Conservation (phyloP, 2,329 filamentous ascomycete genomes). For the Erysiphe pulchra region DNA sequence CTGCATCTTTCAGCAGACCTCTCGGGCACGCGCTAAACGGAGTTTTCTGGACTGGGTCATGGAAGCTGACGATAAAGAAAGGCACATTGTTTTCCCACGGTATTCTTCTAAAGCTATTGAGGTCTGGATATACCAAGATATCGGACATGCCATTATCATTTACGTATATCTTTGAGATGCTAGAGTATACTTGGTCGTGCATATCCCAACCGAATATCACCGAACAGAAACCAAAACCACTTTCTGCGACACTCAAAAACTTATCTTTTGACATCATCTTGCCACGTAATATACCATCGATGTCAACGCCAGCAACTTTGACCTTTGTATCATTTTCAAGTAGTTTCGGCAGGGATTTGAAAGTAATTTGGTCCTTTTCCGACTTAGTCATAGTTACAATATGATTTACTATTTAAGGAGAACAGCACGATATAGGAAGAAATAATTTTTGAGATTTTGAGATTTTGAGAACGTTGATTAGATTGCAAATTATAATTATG, state of each 20-base stretch:
- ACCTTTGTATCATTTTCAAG: constrained; percentile 50
- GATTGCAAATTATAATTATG: neutral
- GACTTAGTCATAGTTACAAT: neutral
- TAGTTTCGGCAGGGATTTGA: constrained; percentile 36
- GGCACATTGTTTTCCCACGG: constrained; percentile 77
- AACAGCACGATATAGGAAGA: neutral
- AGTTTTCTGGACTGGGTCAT: constrained; percentile 49
- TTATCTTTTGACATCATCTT: constrained; percentile 87
- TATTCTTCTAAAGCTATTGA: constrained; percentile 54
- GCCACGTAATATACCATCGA: constrained; percentile 66
- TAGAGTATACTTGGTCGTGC: constrained; percentile 77
- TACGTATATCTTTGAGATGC: constrained; percentile 68
- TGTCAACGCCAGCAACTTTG: constrained; percentile 70
- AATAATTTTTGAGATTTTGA: neutral
- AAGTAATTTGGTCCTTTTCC: constrained; percentile 21
- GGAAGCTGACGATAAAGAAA: constrained; percentile 65
- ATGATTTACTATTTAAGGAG: too few relatives aligned
- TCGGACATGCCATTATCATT: constrained; percentile 77
- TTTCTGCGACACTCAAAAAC: constrained; percentile 57
- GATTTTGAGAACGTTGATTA: neutral
- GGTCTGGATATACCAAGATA: constrained; percentile 56
- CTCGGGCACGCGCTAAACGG: constrained; percentile 58
- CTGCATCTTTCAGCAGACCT: constrained; percentile 41
- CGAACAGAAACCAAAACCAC: constrained; percentile 81
- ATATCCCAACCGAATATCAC: constrained; percentile 95